Base-by-base conservation (phyloP, 2,329 filamentous ascomycete genomes). In the Pseudogymnoascus sp. region DNA sequence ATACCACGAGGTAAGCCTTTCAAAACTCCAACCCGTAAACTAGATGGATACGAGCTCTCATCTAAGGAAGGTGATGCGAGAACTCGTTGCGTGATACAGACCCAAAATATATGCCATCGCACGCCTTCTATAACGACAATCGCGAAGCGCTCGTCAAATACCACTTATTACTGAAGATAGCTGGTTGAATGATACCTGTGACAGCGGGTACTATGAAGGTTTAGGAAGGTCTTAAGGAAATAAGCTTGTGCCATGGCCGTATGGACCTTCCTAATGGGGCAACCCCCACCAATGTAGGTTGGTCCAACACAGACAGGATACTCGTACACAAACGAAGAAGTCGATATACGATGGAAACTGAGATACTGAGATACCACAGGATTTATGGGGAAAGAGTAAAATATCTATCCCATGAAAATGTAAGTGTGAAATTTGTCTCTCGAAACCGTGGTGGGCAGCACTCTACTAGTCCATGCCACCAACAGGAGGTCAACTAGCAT, bases 221-320 rank as follows among this genome's bases (percentile, higher is more conserved):
- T 56, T 56, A 56, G 46, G 46, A 56, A 56, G 46, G 46, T 56
- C 46, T 56, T 13, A 56, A 11, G 2, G 4, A 23, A 56, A 19
- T 56, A 56, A 56, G 46, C 26, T 33, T 19, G 3, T 19, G 10
- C n/a, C 4, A 56, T 2, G n/a, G 29, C 29, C 2, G 26, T 19
- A 56, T 11, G 26, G 46, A 56, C 46, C 46, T 56, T 56, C 46
- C 46, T 56, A 56, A 56, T 56, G 46, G n/a, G 46, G 26, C n/a
- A 19, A 33, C n/a, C 19, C 26, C n/a, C 7, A 17, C n/a, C n/a
- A 19, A 33, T 31, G 4, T 29, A 3, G 6, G 15, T 31, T 17
- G 15, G 23, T 53, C 23, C 23, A 53, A 53, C 15, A 53, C 26
- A 3, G 4, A 56, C 15, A 56, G 17, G 26, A 19, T 33, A 19